phyloP scores from a whole-genome alignment of 768 basidiomycete genomes.

The Suillus subaureus region DNA sequence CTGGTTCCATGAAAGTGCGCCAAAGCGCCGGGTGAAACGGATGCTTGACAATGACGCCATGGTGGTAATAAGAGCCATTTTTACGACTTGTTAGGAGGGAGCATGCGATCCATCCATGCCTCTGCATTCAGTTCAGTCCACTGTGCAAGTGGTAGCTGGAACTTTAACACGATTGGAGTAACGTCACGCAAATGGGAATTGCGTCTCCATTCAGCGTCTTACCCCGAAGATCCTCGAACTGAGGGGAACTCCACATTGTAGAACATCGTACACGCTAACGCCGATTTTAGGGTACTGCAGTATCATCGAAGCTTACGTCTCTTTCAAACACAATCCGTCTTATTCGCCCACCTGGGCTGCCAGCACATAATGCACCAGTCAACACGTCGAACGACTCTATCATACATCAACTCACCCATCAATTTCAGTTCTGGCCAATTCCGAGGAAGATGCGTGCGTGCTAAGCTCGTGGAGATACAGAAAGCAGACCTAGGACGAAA shows the following conservation, averaged over 20 bases:
- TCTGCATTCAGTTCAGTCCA: not conserved
- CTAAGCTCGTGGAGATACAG: slow-evolving; percentile 61
- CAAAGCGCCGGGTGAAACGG: not conserved
- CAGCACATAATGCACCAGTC: not conserved
- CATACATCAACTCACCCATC: slow-evolving; percentile 44
- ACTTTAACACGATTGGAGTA: not conserved
- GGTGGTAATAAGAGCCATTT: not conserved
- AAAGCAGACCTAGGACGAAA: slow-evolving; percentile 71
- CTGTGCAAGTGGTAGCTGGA: not conserved
- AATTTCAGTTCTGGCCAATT: slow-evolving; percentile 63
- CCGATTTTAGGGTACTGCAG: not conserved
- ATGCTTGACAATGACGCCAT: not conserved
- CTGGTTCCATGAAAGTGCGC: slow-evolving; percentile 1
- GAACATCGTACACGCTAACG: not conserved
- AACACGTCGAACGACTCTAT: slow-evolving; percentile 30
- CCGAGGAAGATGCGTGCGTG: slow-evolving; percentile 53
- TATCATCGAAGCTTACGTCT: not conserved
- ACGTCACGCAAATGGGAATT: not conserved
- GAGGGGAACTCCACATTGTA: not conserved
- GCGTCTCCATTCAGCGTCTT: not conserved
- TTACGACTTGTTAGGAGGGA: not conserved
- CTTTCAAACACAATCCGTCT: not conserved
- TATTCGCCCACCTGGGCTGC: not conserved
- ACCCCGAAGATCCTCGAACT: not conserved
- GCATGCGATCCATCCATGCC: not conserved